Percentiles rank a stretch among this genome's conserved stretches.
These are phyloP conservation scores for Yarrowia porcina DNA, from an alignment of 805 yeast genomes.

Conservation along the genomic window DNA sequence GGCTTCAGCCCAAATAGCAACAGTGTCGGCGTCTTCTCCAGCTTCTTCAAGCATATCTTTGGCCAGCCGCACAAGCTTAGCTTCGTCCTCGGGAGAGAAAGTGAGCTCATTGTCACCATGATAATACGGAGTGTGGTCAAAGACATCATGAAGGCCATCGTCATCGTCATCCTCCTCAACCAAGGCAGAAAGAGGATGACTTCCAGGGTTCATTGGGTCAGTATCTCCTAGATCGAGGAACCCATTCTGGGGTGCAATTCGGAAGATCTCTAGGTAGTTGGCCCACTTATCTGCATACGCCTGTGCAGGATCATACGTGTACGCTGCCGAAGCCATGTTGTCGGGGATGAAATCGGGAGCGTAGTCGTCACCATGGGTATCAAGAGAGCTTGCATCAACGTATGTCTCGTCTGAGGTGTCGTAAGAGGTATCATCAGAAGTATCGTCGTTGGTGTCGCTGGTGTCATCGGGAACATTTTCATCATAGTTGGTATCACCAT, in stretches of 20 bases:
- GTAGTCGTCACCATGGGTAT: background rate
- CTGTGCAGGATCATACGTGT: background rate
- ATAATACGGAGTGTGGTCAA: conserved; percentile 6
- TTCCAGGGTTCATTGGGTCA: conserved; percentile 8
- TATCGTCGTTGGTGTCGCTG: background rate
- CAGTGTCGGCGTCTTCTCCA: background rate
- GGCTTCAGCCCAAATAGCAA: background rate
- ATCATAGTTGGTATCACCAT: background rate
- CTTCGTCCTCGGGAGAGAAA: conserved; percentile 3
- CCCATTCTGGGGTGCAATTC: background rate
- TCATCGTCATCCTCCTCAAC: background rate
- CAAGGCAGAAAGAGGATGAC: background rate
- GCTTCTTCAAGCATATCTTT: background rate
- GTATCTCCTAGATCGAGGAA: background rate
- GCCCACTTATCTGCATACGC: conserved; percentile 17
- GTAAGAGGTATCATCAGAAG: background rate
- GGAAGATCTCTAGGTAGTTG: conserved; percentile 10
- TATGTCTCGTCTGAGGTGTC: background rate
- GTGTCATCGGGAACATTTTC: background rate
- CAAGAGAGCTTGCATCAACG: background rate
- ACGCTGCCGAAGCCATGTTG: background rate
- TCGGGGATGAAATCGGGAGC: background rate
- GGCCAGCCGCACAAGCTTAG: conserved; percentile 2
- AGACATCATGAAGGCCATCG: background rate
- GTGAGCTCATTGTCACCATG: background rate